Evolutionary conservation across 306 rosid genomes (phyloP).

Genomic region (Prunus mume): DNA sequence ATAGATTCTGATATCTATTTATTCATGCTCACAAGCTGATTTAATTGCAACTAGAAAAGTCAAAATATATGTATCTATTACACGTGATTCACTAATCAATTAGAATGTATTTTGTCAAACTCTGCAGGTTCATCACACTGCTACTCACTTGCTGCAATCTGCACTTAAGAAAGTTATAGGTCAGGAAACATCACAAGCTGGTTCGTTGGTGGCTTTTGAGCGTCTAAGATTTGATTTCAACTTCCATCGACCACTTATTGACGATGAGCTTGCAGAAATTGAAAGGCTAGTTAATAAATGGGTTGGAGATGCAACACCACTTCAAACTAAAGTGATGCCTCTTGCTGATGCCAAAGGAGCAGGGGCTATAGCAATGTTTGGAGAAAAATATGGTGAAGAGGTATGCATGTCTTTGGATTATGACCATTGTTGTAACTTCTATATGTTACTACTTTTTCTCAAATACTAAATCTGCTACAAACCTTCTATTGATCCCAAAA

Average conservation of each 20-base stretch:
- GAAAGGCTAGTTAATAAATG: constrained; percentile 73
- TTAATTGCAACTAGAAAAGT: constrained; percentile 17
- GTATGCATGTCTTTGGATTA: constrained; percentile 37
- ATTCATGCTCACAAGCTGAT: constrained; percentile 12
- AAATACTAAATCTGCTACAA: constrained; percentile 10
- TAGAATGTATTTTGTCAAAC: not conserved
- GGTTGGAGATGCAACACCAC: constrained; percentile 70
- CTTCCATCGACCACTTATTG: constrained; percentile 72
- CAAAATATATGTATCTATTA: not conserved
- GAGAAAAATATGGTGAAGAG: constrained; percentile 94
- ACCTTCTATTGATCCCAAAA: constrained; percentile 14
- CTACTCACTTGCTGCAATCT: constrained; percentile 94
- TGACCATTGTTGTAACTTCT: not conserved
- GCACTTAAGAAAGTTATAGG: constrained; percentile 81
- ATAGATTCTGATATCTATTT: constrained; percentile 8
- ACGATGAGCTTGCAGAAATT: constrained; percentile 63
- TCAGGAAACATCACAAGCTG: constrained; percentile 96
- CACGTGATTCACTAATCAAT: not conserved
- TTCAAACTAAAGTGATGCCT: constrained; percentile 88
- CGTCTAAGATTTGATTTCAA: constrained; percentile 96
- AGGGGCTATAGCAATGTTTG: constrained; percentile 97
- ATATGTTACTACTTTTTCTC: constrained; percentile 10
- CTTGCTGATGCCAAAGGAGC: constrained; percentile 79
- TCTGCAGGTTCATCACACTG: constrained; percentile 93
- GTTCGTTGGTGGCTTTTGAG: constrained; percentile 92